Evolutionary conservation across 768 basidiomycete genomes (phyloP).

Genomic region (Neoboletus brunneissimus): DNA sequence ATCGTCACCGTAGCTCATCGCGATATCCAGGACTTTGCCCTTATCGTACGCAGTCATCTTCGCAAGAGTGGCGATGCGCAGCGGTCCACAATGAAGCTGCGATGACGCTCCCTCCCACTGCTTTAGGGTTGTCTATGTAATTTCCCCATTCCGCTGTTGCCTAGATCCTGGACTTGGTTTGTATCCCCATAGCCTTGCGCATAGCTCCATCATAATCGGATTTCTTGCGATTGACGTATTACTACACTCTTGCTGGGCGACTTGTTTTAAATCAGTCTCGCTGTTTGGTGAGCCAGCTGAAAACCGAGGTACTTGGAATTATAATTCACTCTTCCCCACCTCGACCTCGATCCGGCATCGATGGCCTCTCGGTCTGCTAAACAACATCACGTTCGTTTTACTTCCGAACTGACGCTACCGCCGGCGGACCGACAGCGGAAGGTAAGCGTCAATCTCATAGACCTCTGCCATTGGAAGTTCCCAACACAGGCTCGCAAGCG

Average conservation of each 20-base stretch:
- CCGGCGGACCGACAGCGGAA: conserved; percentile 33
- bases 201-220: conserved; percentile 12
- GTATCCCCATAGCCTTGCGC: conserved; percentile 5
- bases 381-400: conserved; percentile 32
- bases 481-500: not conserved
- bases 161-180: conserved; percentile 7
- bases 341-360: conserved; percentile 19
- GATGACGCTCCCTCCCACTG: not conserved
- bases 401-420: conserved; percentile 31
- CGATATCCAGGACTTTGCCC: conserved; percentile 21
- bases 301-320: not conserved
- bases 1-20: conserved; percentile 1
- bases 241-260: not conserved
- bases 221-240: conserved; percentile 5
- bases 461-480: not conserved
- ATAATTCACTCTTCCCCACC: not conserved
- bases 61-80: not conserved
- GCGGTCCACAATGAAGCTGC: not conserved
- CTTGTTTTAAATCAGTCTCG: conserved; percentile 12
- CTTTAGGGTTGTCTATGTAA: not conserved
- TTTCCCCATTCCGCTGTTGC: not conserved
- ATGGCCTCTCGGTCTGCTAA: conserved; percentile 17
- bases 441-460: conserved; percentile 18
- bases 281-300: not conserved
- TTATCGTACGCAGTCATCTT: conserved; percentile 14